A percentile compares a stretch with the other conserved stretches of the same genome.
Evolutionary conservation across 148 eudicot genomes (phyloP).

Genomic region (Talinum fruticosum): DNA sequence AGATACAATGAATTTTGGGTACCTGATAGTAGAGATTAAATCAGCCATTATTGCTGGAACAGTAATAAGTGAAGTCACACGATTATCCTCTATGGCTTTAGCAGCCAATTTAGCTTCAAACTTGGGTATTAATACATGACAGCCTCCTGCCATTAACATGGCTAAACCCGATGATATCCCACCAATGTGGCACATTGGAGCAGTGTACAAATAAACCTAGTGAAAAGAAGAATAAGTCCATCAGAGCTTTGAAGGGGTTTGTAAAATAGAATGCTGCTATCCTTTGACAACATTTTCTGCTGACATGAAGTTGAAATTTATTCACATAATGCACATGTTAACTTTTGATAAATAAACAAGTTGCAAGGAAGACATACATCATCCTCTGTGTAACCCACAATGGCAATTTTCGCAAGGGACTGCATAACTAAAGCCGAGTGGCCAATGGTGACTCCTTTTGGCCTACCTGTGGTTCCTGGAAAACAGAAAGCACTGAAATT

Average conservation of each 20-base stretch:
- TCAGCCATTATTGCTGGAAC: conserved; percentile 93
- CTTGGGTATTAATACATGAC: conserved; percentile 80
- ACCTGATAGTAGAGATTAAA: conserved; percentile 62
- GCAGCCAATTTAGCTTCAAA: conserved; percentile 68
- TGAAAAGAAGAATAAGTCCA: conserved; percentile 1
- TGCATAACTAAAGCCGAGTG: conserved; percentile 77
- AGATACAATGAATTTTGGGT: conserved; percentile 2
- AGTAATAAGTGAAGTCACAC: conserved; percentile 73
- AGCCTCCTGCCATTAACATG: conserved; percentile 82
- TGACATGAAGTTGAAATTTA: neutral
- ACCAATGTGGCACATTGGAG: conserved; percentile 94
- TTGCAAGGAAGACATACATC: conserved; percentile 48
- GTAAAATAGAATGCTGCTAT: neutral
- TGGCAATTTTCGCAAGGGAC: conserved; percentile 79
- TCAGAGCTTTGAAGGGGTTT: neutral
- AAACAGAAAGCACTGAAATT: neutral
- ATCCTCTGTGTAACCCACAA: conserved; percentile 66
- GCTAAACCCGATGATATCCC: conserved; percentile 93
- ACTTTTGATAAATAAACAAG: neutral
- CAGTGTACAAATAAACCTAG: conserved; percentile 86
- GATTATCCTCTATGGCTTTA: conserved; percentile 51
- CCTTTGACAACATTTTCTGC: neutral
- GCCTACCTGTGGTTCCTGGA: conserved; percentile 86
- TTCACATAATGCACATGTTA: neutral
- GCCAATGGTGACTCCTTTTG: conserved; percentile 80